A percentile compares a stretch with the other conserved stretches of the same genome.
phyloP scores from a whole-genome alignment of 1,284 basidiomycete species.

The Megacollybia platyphylla region DNA sequence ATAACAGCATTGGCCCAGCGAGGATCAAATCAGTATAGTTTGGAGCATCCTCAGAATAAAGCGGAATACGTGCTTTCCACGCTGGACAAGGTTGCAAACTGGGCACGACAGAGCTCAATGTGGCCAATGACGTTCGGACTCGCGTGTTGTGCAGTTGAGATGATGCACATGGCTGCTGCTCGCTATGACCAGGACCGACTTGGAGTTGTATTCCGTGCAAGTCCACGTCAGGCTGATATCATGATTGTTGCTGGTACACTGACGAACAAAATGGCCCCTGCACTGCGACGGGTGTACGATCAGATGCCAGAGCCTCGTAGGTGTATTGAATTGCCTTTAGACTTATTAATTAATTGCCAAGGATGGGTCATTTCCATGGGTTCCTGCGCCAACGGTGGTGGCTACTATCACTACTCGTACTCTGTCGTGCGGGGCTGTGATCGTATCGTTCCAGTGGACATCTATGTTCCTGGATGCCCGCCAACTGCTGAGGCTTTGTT shows the following conservation, averaged over 20 bases:
- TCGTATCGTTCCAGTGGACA: constrained; percentile 95
- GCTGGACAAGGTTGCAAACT: constrained; percentile 94
- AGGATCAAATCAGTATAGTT: constrained; percentile 73
- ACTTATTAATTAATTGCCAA: constrained; percentile 16
- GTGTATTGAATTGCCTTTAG: constrained; percentile 15
- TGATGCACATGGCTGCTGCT: constrained; percentile 99
- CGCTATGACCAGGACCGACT: constrained; percentile 98
- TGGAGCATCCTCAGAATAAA: constrained; percentile 83
- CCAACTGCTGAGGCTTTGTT: constrained; percentile 89
- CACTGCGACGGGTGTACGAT: constrained; percentile 89
- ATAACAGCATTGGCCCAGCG: constrained; percentile 59
- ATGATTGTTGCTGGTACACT: constrained; percentile 99
- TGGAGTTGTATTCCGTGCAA: constrained; percentile 96
- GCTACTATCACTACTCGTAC: constrained; percentile 98
- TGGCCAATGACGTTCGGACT: constrained; percentile 99
- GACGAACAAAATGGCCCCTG: constrained; percentile 99
- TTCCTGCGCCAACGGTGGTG: constrained; percentile 96
- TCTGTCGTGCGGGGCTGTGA: constrained; percentile 99
- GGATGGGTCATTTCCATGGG: constrained; percentile 99
- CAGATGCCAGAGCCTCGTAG: constrained; percentile 91
- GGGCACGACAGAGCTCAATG: constrained; percentile 96
- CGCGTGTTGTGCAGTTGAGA: constrained; percentile 98
- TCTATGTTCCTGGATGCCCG: constrained; percentile 93
- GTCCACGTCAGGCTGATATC: constrained; percentile 94
- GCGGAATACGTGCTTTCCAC: constrained; percentile 96